Evolutionary conservation across 2,329 filamentous ascomycete species (phyloP), one percentile per base, ranked within the genome.

Genomic region (Arthrocladium fulminans): DNA sequence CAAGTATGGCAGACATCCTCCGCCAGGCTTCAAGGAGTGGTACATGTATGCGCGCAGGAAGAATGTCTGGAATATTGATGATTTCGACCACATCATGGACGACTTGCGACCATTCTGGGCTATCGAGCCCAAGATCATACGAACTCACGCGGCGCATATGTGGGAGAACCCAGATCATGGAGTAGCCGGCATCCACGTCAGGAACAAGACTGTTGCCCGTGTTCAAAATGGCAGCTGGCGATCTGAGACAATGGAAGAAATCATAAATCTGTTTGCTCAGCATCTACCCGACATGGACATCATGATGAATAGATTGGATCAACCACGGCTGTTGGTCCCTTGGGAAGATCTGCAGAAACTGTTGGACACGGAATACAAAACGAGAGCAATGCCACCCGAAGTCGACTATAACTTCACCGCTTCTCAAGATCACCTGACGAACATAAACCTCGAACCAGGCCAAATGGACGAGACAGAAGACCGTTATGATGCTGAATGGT

Each of bases 251-350:
- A 63, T 71, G 44, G 60, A 60, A 20, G 59, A 63, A 2, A 65
- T 79, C 10, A 71, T 81, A 19, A 55, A 60, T 2, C 73, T 75
- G 49, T 76, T 80, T 29, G 72, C 75, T 22, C 60, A 70, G 10
- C 65, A 72, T 43, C 60, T 84, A 19, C 80, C 80, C 3, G 79
- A 84, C 52, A 75, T 84, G 60, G 79, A 83, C 59, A 81, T 83
- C 67, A 75, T 79, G 9, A 77, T 83, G 65, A 83, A 84, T 59
- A 70, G 73, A 45, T 71, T 81, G 64, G 80, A 83, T 60, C 78
- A 84, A 60, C 73, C 80, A 23, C 71, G 80, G 19, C 61, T 84
- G n/a, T 64, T 83, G 24, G 76, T 80, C 2, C 72, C 77, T 8
- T 79, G 73, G 65, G 72, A 82, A 47, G 67, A 74, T 12, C 72